These are phyloP conservation scores for Agrocybe pediades DNA, from an alignment of 768 basidiomycete genomes.

Conservation along the genomic window DNA sequence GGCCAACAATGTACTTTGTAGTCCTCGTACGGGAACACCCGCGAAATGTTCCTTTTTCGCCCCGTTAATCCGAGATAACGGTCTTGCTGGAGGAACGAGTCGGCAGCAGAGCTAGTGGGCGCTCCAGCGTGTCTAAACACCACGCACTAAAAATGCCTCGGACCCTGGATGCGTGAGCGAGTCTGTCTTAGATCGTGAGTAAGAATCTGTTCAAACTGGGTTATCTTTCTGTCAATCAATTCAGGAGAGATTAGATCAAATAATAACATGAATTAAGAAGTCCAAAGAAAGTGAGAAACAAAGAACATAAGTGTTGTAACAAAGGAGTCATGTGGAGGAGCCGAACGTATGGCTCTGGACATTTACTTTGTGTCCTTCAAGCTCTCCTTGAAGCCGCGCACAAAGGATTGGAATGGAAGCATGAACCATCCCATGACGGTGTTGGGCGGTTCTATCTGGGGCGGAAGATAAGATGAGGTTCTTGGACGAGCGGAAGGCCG, in stretches of 20 bases:
- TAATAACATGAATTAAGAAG: constrained; percentile 6
- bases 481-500: constrained; percentile 55
- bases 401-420: constrained; percentile 63
- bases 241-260: not conserved
- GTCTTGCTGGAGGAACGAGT: not conserved
- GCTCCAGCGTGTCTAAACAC: not conserved
- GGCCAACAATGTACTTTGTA: not conserved
- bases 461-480: constrained; percentile 44
- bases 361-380: constrained; percentile 32
- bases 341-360: constrained; percentile 4
- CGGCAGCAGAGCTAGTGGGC: not conserved
- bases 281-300: constrained; percentile 4
- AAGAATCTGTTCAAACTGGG: not conserved
- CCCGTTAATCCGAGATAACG: constrained; percentile 6
- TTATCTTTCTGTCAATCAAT: constrained; percentile 3
- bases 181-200: not conserved
- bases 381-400: constrained; percentile 69
- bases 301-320: constrained; percentile 10
- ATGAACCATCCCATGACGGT: constrained; percentile 57
- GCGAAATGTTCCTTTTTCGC: not conserved
- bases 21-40: constrained; percentile 12
- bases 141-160: not conserved
- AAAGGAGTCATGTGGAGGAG: constrained; percentile 12
- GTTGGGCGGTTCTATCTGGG: constrained; percentile 45
- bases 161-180: constrained; percentile 3